Conservation (phyloP, 2,329 filamentous ascomycete species). For the Penicillium hesseltinei region DNA sequence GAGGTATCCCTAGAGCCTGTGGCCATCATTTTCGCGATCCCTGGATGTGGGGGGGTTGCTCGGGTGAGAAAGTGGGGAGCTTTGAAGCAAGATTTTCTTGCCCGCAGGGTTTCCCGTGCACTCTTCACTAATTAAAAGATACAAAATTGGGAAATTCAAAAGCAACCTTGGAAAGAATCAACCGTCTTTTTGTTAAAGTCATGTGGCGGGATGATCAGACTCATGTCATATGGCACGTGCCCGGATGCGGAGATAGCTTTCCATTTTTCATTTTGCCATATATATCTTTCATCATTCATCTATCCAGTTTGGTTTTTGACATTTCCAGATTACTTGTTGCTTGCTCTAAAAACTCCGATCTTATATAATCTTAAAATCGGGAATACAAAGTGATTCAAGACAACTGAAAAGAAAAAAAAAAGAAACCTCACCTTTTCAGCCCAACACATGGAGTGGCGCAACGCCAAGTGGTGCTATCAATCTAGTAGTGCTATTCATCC, state of each 20-base stretch:
- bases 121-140: not conserved
- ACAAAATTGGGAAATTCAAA: not conserved
- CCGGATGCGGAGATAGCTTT: constrained; percentile 8
- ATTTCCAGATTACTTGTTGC: accelerated
- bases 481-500: not conserved
- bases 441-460: not conserved
- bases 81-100: constrained; percentile 15
- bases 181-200: not conserved
- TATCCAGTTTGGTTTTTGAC: not conserved
- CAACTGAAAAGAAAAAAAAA: not conserved
- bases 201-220: constrained; percentile 10
- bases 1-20: constrained; percentile 39
- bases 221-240: constrained; percentile 10
- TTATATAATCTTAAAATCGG: not conserved
- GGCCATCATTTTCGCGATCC: constrained; percentile 15
- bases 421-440: not conserved
- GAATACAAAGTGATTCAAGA: not conserved
- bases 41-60: constrained; percentile 11
- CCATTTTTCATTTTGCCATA: not conserved
- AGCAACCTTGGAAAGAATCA: not conserved
- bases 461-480: not conserved
- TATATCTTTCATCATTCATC: not conserved
- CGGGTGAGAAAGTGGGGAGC: constrained; percentile 15
- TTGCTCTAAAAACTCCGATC: not conserved
- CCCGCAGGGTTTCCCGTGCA: not conserved